phyloP scores from a whole-genome alignment of 2,329 filamentous ascomycete genomes.

The Colletotrichum sp. region DNA sequence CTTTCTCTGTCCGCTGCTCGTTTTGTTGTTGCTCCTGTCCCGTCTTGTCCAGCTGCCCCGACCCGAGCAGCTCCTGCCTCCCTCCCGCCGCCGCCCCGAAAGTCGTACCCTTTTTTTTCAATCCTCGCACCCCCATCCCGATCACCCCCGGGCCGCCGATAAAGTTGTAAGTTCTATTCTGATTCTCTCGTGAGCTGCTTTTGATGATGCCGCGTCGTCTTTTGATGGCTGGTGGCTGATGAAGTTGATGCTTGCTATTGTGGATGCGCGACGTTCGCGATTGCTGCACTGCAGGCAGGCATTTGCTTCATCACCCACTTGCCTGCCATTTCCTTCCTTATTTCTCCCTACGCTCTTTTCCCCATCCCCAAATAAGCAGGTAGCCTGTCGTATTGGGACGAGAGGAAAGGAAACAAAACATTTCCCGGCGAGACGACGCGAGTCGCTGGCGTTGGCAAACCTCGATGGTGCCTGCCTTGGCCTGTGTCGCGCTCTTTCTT shows the following conservation, averaged over 20 bases:
- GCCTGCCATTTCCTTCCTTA: background rate
- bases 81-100: slow-evolving; percentile 11
- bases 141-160: slow-evolving; percentile 33
- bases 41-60: slow-evolving; percentile 6
- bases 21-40: background rate
- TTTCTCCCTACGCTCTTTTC: background rate
- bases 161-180: slow-evolving; percentile 25
- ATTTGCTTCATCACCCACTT: background rate
- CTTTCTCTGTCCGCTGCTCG: background rate
- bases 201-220: slow-evolving; percentile 22
- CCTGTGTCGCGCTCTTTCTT: background rate
- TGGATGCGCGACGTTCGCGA: slow-evolving; percentile 14
- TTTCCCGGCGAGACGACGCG: background rate
- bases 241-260: slow-evolving; percentile 24
- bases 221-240: slow-evolving; percentile 28
- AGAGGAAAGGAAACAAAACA: background rate
- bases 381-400: background rate
- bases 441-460: background rate
- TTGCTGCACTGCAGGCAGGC: background rate
- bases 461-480: background rate
- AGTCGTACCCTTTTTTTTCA: slow-evolving; percentile 26
- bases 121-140: slow-evolving; percentile 29
- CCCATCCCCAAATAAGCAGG: background rate
- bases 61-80: slow-evolving; percentile 39
- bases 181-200: slow-evolving; percentile 31